phyloP scores from a whole-genome alignment of 2,329 filamentous ascomycete species.

The Gaeumannomyces sp. region DNA sequence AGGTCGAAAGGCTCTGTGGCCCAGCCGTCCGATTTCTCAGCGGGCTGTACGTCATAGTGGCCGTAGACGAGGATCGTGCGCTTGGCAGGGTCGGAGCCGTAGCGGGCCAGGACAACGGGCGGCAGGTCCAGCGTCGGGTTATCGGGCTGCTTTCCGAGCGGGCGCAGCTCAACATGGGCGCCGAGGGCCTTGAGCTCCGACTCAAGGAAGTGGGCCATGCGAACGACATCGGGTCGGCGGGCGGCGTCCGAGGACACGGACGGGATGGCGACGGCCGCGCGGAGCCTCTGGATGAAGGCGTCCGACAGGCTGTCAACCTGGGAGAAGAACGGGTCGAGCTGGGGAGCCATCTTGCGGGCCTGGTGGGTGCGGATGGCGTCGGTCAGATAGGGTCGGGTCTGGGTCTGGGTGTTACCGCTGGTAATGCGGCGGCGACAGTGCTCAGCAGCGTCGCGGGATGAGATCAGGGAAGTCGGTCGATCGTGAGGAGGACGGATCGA shows the following conservation, averaged over 20 bases:
- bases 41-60: constrained; percentile 98
- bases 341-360: constrained; percentile 75
- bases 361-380: constrained; percentile 50
- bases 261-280: constrained; percentile 90
- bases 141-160: constrained; percentile 85
- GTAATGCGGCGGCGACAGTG: background rate
- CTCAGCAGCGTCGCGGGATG: background rate
- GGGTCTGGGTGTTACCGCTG: constrained; percentile 8
- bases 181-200: constrained; percentile 77
- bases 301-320: constrained; percentile 77
- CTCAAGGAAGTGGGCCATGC: constrained; percentile 91
- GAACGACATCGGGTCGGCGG: constrained; percentile 84
- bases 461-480: background rate
- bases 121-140: constrained; percentile 87
- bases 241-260: constrained; percentile 90
- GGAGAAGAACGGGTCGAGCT: constrained; percentile 88
- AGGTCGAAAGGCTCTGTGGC: constrained; percentile 89
- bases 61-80: constrained; percentile 94
- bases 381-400: constrained; percentile 42
- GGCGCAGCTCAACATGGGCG: constrained; percentile 78
- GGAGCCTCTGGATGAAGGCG: constrained; percentile 82
- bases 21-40: constrained; percentile 90
- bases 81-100: constrained; percentile 88
- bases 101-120: constrained; percentile 85
- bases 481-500: background rate